Evolutionary conservation across 164 flowering plant species (phyloP).

Genomic region (Macadamia integrifolia): DNA sequence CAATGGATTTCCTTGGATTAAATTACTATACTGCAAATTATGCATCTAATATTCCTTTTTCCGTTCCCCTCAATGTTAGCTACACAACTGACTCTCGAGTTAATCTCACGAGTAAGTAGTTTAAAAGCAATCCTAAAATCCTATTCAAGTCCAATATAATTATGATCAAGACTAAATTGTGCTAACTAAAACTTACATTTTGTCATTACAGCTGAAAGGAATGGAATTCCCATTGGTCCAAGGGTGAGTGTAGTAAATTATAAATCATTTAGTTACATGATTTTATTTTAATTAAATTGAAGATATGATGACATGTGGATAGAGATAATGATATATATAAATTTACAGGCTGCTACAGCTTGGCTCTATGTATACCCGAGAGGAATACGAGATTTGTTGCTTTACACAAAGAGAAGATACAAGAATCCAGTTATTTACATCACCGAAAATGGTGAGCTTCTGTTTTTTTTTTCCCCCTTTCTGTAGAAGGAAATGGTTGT

Average conservation of each 20-base stretch:
- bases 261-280: too few species aligned
- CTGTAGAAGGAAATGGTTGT: too few species aligned
- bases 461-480: too few species aligned
- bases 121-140: too few species aligned
- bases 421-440: conserved; percentile 38
- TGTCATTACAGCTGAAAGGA: conserved; percentile 16
- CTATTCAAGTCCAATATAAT: too few species aligned
- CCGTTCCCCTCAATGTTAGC: conserved; percentile 1
- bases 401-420: conserved; percentile 35
- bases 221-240: conserved; percentile 38
- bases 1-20: conserved; percentile 46
- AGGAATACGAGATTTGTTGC: conserved; percentile 35
- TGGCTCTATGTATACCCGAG: conserved; percentile 42
- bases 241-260: conserved; percentile 10
- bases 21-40: conserved; percentile 41
- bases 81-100: conserved; percentile 19
- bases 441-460: conserved; percentile 48
- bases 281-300: too few species aligned
- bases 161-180: too few species aligned
- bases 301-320: too few species aligned
- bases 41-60: conserved; percentile 13
- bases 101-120: neutral
- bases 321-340: neutral
- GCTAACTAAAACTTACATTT: neutral
- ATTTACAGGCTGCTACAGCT: conserved; percentile 28